Percentiles rank a stretch among this genome's conserved stretches.
Conservation (phyloP, 116 monocot genomes). For the Iris pallida region DNA sequence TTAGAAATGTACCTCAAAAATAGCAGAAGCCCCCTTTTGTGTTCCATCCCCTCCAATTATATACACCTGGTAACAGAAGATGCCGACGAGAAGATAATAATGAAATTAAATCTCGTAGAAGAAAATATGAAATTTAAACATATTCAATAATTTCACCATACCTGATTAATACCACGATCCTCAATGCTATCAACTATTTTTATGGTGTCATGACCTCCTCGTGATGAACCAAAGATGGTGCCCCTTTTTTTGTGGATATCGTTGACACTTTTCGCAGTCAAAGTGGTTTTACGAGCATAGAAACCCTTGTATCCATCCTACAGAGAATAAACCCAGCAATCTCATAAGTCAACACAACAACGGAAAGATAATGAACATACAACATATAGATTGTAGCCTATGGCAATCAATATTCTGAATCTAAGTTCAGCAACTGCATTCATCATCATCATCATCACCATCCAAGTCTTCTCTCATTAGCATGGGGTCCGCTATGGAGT, state of each 20-base stretch:
- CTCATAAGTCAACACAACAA: no score
- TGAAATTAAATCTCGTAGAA: not conserved
- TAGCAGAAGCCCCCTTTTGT: constrained; percentile 38
- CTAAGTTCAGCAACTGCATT: no score
- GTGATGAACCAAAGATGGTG: constrained; percentile 62
- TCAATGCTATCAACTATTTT: constrained; percentile 72
- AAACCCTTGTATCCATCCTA: constrained; percentile 70
- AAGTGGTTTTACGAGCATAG: constrained; percentile 54
- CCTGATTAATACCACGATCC: constrained; percentile 70
- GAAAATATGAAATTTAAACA: constrained; percentile 1
- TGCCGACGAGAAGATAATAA: no score
- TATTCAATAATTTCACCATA: no score
- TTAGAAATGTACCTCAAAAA: constrained; percentile 34
- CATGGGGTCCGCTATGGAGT: no score
- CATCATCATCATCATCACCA: no score
- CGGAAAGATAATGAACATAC: no score
- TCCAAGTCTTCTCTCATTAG: no score
- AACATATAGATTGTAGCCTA: no score
- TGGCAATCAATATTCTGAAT: no score
- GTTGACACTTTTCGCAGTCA: constrained; percentile 55
- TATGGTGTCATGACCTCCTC: constrained; percentile 62
- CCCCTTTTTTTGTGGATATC: constrained; percentile 81
- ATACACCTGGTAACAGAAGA: constrained; percentile 25
- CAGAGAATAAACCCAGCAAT: no score
- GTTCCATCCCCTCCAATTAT: constrained; percentile 62